Evolutionary conservation across 345 rosid species (phyloP).

Genomic region (Durio zibethinus): DNA sequence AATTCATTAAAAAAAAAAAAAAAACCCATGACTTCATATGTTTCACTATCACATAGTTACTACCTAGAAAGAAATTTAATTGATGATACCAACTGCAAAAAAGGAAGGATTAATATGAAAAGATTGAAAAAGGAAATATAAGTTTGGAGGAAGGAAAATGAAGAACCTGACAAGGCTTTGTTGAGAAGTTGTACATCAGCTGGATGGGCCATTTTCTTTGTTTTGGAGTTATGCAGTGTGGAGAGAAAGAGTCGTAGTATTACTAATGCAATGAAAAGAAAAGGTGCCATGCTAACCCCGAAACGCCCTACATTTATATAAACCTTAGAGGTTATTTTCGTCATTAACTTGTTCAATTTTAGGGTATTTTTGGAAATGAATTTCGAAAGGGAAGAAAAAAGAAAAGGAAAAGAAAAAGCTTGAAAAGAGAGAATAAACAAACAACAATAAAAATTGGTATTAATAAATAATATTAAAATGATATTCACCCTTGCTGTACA

Average conservation of each 20-base stretch:
- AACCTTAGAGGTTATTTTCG: conserved; percentile 37
- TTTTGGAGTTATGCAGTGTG: conserved; percentile 9
- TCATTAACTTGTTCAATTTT: conserved; percentile 15
- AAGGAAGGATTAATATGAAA: too few species aligned
- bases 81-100: too few species aligned
- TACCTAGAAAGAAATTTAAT: too few species aligned
- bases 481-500: too few species aligned
- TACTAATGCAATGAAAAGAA: conserved; percentile 4
- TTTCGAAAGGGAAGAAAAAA: neutral
- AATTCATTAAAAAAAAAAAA: too few species aligned
- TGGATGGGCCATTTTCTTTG: conserved; percentile 44
- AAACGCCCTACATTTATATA: conserved; percentile 24
- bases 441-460: neutral
- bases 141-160: neutral
- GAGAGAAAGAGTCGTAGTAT: neutral
- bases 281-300: neutral
- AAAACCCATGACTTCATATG: too few species aligned
- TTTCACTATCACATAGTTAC: too few species aligned
- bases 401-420: neutral
- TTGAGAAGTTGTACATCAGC: conserved; percentile 43
- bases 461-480: neutral
- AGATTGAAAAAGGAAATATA: neutral
- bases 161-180: conserved; percentile 68
- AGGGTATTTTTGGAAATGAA: neutral
- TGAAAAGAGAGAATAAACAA: neutral